Base-by-base conservation (phyloP, 2,329 filamentous ascomycete species). In the Claviceps pusilla region DNA sequence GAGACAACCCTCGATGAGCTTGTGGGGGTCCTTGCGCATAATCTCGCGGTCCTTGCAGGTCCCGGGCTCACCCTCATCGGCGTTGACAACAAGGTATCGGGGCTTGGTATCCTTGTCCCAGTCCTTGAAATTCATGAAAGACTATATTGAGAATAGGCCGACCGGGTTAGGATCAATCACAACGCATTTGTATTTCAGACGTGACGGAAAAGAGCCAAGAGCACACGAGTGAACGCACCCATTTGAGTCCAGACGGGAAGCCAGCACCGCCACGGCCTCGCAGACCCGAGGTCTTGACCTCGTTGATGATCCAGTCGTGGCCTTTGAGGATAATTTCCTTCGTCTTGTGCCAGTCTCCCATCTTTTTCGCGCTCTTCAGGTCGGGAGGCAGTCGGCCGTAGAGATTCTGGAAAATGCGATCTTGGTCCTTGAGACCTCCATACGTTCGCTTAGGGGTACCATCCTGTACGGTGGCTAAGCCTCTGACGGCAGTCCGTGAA, bases 21-120 rank as follows among this genome's bases (percentile, higher is more conserved):
- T 98, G 78, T 98, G 93, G 59, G 93, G 93, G 70, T 98, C 93
- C 76, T 98, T 98, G 73, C 93, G 89, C 93, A 98, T 98, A 63
- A 98, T 98, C 73, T 98, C 93, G 68, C 93, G 86, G 72, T 98
- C 93, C 77, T 98, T 98, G 84, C 93, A 98, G 53, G 93, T 98
- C 71, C 93, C 93, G 35, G 93, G 93, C 74, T 98, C 93, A 66
- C 93, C 93, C 76, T 98, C 93, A 70, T 98, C 93, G 62, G 93
- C 93, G 67, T 98, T 98, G 75, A 98, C 89, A 58, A 98, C 91
- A 54, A 98, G 78, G 68, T 98, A 98, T 66, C 93, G 84, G 60
- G 93, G 93, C 74, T 95, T 95, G 64, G 73, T 86, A 70, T 97
- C 93, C 75, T 98, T 95, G 66, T 98, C 91, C 93, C 93, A 98